A percentile compares a stretch with the other conserved stretches of the same genome.
phyloP scores from a whole-genome alignment of 2,329 filamentous ascomycete species.

The Colletotrichum aenigma region DNA sequence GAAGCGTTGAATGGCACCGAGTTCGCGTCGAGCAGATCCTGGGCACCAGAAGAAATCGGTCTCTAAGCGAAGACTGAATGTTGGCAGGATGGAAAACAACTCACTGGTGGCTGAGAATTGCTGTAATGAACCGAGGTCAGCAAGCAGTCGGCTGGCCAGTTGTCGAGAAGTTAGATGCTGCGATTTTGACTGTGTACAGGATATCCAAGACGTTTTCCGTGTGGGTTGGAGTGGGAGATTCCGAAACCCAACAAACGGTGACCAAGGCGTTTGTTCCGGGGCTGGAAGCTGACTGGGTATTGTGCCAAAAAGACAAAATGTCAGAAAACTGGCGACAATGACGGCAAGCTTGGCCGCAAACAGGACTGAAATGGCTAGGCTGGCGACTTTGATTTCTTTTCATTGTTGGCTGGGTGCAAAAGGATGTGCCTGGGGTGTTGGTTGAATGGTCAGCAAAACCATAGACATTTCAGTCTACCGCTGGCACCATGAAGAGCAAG shows the following conservation, averaged over 20 bases:
- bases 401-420: neutral
- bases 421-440: accelerated
- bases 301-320: neutral
- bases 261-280: neutral
- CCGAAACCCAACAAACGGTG: neutral
- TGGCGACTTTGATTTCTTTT: neutral
- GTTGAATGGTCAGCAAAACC: neutral
- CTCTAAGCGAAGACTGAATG: neutral
- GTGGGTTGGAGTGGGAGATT: neutral
- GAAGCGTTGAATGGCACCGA: neutral
- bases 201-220: neutral
- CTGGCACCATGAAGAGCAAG: neutral
- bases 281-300: neutral
- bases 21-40: neutral
- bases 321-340: neutral
- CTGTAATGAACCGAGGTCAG: neutral
- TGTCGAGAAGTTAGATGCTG: neutral
- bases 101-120: neutral
- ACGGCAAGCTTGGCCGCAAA: neutral
- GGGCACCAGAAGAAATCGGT: neutral
- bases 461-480: neutral
- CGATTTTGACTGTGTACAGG: neutral
- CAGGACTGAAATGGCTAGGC: neutral
- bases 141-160: neutral
- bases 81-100: neutral